Base-by-base conservation (phyloP, 1,284 basidiomycete genomes). In the Pseudozyma sp. region DNA sequence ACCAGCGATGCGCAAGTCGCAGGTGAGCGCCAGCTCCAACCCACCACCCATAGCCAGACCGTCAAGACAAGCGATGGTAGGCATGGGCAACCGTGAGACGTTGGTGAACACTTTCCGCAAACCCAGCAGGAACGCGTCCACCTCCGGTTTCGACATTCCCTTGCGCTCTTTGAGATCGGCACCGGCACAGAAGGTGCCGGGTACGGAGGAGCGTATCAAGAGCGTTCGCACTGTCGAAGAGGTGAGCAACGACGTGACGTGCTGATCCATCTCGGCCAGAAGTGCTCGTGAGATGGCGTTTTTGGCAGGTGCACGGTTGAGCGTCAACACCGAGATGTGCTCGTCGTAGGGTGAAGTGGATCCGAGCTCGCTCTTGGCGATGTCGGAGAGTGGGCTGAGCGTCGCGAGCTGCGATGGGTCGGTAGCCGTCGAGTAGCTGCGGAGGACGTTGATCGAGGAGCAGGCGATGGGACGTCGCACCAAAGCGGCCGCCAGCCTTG, bases 11-110 rank as follows among this genome's bases (percentile, higher is more conserved):
- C 94, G 88, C 73, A 97, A 85, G 86, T 97, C 94, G 85, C 93
- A 94, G 2, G 92, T 91, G 55, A 97, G 87, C 59, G 91, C 89
- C 57, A 97, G 86, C 84, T 97, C 94, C 34, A 95, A 87, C 2
- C 94, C 94, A 29, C 94, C 94, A 9, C 94, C 94, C 7, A 97
- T 88, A 2, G 94, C 94, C 33, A 93, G 92, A 0, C 95, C 95
- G 81, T 97, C 94, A 53, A 97, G 92, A 6, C 94, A 93, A 14
- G 93, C 93, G 58, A 97, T 91, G 8, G 92, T 94, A 1, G 94
- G 94, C 86, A 95, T 89, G 14, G 92, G 90, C 24, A 97, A 87
- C 42, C 87, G 87, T 84, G 94, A 93, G 13, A 97, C 88, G 75
- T 89, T 89, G 39, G 88, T 88, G 31, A 97, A 86, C 11, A 92